Conservation (phyloP, 192 early-diverging fungal species). For the Coemansia sp. region DNA sequence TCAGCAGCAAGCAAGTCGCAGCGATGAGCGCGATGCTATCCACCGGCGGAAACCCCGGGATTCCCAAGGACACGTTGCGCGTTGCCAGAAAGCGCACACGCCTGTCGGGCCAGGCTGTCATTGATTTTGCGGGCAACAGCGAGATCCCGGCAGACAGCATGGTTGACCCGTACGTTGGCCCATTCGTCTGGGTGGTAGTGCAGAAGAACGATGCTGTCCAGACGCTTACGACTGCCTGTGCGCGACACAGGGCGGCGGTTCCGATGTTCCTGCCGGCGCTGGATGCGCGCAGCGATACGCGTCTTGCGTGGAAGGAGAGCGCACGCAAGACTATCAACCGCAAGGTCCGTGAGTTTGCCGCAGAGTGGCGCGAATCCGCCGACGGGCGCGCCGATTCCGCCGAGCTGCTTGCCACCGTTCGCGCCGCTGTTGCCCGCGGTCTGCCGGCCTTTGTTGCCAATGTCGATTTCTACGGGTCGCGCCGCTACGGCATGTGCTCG, state of each 20-base stretch:
- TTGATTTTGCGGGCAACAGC: neutral
- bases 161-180: neutral
- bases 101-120: constrained; percentile 4
- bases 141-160: neutral
- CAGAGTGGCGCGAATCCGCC: neutral
- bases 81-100: neutral
- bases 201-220: neutral
- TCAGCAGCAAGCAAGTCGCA: neutral
- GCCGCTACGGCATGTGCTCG: constrained; percentile 22
- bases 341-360: neutral
- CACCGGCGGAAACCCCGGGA: neutral
- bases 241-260: neutral
- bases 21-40: neutral
- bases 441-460: neutral
- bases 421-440: neutral
- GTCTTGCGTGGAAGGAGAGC: neutral
- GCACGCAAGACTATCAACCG: neutral
- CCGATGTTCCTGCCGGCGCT: neutral
- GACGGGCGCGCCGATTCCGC: neutral
- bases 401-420: neutral
- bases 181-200: neutral
- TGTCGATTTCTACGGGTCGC: constrained; percentile 24
- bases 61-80: neutral
- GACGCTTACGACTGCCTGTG: neutral
- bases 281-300: neutral